Conservation (phyloP, 345 rosid species). For the Noccaea bulbosa region DNA sequence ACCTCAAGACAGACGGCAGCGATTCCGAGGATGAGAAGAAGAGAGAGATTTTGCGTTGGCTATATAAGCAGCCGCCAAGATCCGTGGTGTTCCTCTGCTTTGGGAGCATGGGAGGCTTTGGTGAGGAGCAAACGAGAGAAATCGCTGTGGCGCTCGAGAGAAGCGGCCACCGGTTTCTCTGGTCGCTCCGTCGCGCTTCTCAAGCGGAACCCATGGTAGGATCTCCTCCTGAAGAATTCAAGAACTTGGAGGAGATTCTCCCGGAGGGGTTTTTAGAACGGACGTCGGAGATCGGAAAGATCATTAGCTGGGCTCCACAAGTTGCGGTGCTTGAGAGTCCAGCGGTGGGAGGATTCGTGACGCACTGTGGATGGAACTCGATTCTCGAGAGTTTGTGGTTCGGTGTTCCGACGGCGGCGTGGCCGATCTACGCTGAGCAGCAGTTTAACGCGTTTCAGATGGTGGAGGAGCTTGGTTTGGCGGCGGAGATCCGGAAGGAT, state of each 20-base stretch:
- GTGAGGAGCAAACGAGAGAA: conserved; percentile 52
- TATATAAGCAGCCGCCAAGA: conserved; percentile 49
- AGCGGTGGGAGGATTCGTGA: conserved; percentile 56
- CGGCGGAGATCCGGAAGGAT: conserved; percentile 48
- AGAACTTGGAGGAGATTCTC: conserved; percentile 36
- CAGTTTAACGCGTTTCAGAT: conserved; percentile 58
- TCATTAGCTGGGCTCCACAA: conserved; percentile 66
- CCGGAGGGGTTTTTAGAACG: conserved; percentile 54
- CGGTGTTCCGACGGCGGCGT: conserved; percentile 54
- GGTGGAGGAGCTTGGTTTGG: conserved; percentile 53
- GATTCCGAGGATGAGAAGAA: neutral
- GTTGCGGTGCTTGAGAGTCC: conserved; percentile 43
- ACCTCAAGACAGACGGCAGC: conserved; percentile 10
- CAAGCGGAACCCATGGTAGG: neutral
- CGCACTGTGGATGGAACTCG: conserved; percentile 80
- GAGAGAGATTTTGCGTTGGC: conserved; percentile 50
- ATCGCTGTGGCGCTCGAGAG: conserved; percentile 52
- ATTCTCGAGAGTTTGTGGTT: conserved; percentile 63
- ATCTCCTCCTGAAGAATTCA: conserved; percentile 38
- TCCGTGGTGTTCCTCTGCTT: conserved; percentile 71
- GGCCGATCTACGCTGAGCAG: conserved; percentile 60
- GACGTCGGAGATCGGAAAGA: conserved; percentile 44
- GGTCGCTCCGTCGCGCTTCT: conserved; percentile 53
- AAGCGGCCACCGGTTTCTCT: conserved; percentile 55
- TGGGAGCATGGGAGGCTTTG: conserved; percentile 65